Percentiles rank a stretch among this genome's conserved stretches.
Evolutionary conservation across 116 monocot species (phyloP).

Genomic region (Zostera marina): DNA sequence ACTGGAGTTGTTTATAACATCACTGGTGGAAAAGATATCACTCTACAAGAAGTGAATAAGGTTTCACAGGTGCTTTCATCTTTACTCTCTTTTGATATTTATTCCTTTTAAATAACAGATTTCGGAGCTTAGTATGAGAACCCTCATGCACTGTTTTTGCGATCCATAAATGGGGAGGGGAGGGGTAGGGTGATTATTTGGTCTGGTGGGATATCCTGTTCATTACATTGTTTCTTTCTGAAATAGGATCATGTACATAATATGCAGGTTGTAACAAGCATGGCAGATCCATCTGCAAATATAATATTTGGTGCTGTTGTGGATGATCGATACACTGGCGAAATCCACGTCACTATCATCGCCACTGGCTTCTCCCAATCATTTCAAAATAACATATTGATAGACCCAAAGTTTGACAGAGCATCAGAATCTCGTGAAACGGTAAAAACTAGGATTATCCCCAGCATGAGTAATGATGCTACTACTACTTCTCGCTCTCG

Average conservation of each 20-base stretch:
- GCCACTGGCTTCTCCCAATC: constrained; percentile 91
- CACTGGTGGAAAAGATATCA: constrained; percentile 79
- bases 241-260: background rate
- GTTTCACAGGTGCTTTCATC: constrained; percentile 46
- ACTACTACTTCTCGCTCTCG: constrained; percentile 22
- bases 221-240: background rate
- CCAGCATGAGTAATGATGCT: constrained; percentile 9
- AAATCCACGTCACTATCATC: constrained; percentile 87
- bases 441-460: constrained; percentile 16
- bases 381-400: constrained; percentile 66
- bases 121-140: too few relatives aligned
- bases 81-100: background rate
- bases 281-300: constrained; percentile 85
- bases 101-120: too few relatives aligned
- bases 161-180: background rate
- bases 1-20: constrained; percentile 83
- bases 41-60: constrained; percentile 79
- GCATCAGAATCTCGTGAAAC: constrained; percentile 33
- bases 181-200: too few relatives aligned
- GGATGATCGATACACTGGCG: constrained; percentile 79
- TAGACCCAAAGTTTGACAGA: constrained; percentile 52
- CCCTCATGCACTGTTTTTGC: too few relatives aligned
- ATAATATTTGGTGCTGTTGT: constrained; percentile 97
- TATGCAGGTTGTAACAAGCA: constrained; percentile 78
- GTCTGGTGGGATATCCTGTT: too few relatives aligned